Evolutionary conservation across 2,329 filamentous ascomycete genomes (phyloP).

Genomic region (Aspergillus fumigatus): DNA sequence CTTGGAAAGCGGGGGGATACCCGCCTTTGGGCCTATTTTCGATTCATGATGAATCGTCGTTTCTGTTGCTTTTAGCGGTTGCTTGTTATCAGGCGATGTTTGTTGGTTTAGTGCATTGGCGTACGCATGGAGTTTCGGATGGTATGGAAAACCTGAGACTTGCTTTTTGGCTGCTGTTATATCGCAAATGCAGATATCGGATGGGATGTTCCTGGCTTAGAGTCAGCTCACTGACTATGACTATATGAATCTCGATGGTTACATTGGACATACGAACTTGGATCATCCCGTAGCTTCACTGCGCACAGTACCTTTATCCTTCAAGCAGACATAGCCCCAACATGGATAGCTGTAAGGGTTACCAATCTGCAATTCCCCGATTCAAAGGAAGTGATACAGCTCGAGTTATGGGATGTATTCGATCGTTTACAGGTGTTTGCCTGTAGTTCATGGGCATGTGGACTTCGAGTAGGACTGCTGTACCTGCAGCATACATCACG

Average conservation of each 20-base stretch:
- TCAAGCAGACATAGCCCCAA: too few relatives aligned
- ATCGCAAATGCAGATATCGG: neutral
- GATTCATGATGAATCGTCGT: conserved; percentile 48
- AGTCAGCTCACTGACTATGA: neutral
- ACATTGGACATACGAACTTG: neutral
- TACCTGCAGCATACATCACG: neutral
- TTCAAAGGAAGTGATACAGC: neutral
- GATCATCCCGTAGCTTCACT: neutral
- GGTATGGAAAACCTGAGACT: neutral
- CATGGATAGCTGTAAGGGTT: neutral
- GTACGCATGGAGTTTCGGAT: neutral
- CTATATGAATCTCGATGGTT: neutral
- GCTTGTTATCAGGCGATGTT: conserved; percentile 3
- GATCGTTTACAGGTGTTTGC: too few relatives aligned
- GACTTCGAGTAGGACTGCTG: neutral
- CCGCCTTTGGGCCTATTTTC: conserved; percentile 70
- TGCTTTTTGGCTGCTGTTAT: neutral
- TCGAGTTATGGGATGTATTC: neutral
- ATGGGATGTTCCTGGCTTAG: neutral
- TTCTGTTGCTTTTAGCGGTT: neutral
- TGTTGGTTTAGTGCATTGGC: neutral
- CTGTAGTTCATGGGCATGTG: too few relatives aligned
- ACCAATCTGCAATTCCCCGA: neutral
- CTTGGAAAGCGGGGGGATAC: conserved; percentile 61
- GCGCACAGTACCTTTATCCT: neutral